Evolutionary conservation across 495 filamentous ascomycete genomes (phyloP), one percentile per base, ranked within the genome.

Genomic region (Terfezia claveryi): DNA sequence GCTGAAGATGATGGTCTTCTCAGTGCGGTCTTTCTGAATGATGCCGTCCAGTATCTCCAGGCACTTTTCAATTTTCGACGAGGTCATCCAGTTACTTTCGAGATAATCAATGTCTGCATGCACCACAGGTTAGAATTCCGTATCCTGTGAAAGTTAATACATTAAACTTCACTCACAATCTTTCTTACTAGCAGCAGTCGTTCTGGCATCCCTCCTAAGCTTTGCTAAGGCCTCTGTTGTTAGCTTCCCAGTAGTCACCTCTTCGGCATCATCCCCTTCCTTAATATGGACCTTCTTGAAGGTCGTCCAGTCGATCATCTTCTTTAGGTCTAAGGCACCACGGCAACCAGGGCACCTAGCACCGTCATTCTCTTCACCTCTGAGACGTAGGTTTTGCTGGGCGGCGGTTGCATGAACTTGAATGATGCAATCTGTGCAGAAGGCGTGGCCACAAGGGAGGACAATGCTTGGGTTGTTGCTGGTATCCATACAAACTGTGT

Each of bases 1-100:
- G 12, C 80, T 85, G 71, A 96, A 96, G 37, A 94, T 46, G 41
- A 98, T 87, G 2, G 84, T 91, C 68, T 95, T 95, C 67, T 91
- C 73, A 23, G 64, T 67, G 10, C 60, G 53, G 49, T 72, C 70
- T 10, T 67, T 67, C 17, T 20, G 4, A 9, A 14, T 5, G 17
- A 9, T 46, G 41, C 12, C 3, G 41, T 71, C 61, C 12, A 94
- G 71, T 37, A 93, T 75, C 56, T 86, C 79, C 20, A 87, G 64
- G 11, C 80, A 77, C 64, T 85, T 81, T 14, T 79, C 77, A 41
- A 89, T 78, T 65, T 94, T 95, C 23, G 85, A 79, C 46, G 83
- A 88, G 1, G 81, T 71, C 36, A 78, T 65, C 78, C 76, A 93
- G 46, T 75, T 74, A 57, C 81, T 78, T 12, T 77, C 73, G 6